Conservation (phyloP, 768 basidiomycete genomes). For the Lentinula guzmanii region DNA sequence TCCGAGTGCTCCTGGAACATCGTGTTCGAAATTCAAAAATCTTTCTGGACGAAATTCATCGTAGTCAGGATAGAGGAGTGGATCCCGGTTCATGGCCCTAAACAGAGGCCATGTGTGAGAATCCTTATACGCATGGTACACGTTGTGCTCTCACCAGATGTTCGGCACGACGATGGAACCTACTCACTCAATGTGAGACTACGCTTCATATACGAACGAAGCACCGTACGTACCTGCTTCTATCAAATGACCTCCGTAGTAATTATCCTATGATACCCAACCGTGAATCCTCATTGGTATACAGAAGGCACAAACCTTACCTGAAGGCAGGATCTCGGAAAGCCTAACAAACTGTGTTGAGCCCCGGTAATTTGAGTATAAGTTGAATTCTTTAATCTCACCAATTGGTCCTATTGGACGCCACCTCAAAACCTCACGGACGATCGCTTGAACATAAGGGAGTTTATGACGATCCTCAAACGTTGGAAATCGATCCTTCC, state of each 20-base stretch:
- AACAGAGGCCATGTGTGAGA: neutral
- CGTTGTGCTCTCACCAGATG: slow-evolving; percentile 10
- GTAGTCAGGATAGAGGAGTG: slow-evolving; percentile 15
- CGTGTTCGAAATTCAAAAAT: slow-evolving; percentile 9
- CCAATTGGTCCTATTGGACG: slow-evolving; percentile 15
- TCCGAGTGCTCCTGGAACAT: slow-evolving; percentile 14
- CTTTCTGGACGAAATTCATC: slow-evolving; percentile 15
- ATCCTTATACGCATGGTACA: neutral
- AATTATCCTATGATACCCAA: slow-evolving; percentile 11
- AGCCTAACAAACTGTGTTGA: neutral
- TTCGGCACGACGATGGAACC: slow-evolving; percentile 15
- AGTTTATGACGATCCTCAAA: slow-evolving; percentile 16
- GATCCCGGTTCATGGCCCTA: slow-evolving; percentile 19
- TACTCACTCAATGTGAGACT: slow-evolving; percentile 17
- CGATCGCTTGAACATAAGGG: slow-evolving; percentile 18
- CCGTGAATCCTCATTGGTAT: neutral
- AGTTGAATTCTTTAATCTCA: slow-evolving; percentile 10
- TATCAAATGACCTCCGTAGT: slow-evolving; percentile 16
- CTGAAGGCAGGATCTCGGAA: neutral
- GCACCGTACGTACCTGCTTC: slow-evolving; percentile 8
- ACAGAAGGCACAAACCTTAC: neutral
- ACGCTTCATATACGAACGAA: slow-evolving; percentile 1
- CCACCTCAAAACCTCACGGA: slow-evolving; percentile 19
- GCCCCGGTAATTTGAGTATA: neutral
- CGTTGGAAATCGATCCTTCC: slow-evolving; percentile 19